Base-by-base conservation (phyloP, 371 early-diverging fungal species). In the Mucor mucedo region DNA sequence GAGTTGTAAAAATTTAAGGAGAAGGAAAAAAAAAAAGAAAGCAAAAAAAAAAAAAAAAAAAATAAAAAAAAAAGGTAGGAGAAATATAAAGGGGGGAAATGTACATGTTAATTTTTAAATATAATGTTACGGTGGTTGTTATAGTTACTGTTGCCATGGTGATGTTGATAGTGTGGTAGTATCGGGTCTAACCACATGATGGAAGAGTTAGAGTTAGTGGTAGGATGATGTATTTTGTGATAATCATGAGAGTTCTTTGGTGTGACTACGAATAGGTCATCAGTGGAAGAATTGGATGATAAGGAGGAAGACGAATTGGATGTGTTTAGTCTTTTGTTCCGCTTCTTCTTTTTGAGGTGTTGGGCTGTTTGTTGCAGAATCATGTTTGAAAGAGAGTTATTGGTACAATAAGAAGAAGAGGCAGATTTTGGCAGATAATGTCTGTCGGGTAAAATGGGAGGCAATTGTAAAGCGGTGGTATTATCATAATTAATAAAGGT, bases 341-440 rank as follows among this genome's bases (percentile, higher is more conserved):
- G 33, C 2, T 38, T 59, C n/a, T 58, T 45, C 6, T 56, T 41
- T 13, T 21, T 21, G 21, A 21, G 21, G n/a, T 39, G 41, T 41
- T 56, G 29, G 41, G 21, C 21, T 21, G 21, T 13, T 32, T 50
- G 50, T 11, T 50, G 50, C 28, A 50, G 14, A 3, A 50, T 50
- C 11, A 27, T 16, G 14, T 50, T 50, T 10, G 50, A 50, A 50
- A 50, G 50, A 30, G 32, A 28, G 30, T 30, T 50, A 32, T 32
- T 50, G 21, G 21, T 21, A 50, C 29, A 50, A 50, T 11, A 50
- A 30, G 50, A 29, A 21, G 49, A 48, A 35, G 60, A 40, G 10
- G 60, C 60, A 38, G 60, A 59, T 50, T 60, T 60, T 16, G 60
- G 60, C 16, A 59, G 21, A 35, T 52, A 60, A 0, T 38, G 41